Percentiles rank a stretch among this genome's conserved stretches.
These are phyloP conservation scores for Neofusicoccum laricinum DNA, from an alignment of 2,329 filamentous ascomycete genomes.

Conservation along the genomic window DNA sequence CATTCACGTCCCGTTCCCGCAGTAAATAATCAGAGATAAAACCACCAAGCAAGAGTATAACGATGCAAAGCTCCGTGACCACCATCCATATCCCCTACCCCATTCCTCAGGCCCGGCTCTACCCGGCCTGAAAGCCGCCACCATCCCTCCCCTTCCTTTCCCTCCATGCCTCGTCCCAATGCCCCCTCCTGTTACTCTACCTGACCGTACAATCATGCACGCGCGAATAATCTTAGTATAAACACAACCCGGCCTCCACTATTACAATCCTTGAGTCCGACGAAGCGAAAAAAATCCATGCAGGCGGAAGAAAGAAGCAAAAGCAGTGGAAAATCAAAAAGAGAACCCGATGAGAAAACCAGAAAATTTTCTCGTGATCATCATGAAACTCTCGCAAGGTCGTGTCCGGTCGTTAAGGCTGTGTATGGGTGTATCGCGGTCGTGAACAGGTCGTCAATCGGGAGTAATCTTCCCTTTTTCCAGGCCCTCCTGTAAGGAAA, in stretches of 20 bases:
- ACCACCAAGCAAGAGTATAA: neutral
- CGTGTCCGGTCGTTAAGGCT: constrained; percentile 11
- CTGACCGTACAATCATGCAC: neutral
- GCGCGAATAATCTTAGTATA: neutral
- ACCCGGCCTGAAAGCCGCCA: neutral
- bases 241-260: constrained; percentile 1
- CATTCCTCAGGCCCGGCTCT: neutral
- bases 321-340: neutral
- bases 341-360: neutral
- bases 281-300: neutral
- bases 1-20: neutral
- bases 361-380: neutral
- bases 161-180: neutral
- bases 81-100: neutral
- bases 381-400: constrained; percentile 3
- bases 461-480: constrained; percentile 1
- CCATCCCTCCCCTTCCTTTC: neutral
- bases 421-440: constrained; percentile 12
- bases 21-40: neutral
- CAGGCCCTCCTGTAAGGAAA: neutral
- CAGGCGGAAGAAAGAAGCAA: neutral
- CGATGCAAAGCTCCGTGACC: neutral
- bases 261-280: constrained; percentile 5
- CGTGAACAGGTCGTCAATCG: constrained; percentile 11
- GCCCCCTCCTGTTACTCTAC: neutral